Evolutionary conservation across 805 yeast genomes (phyloP).

Genomic region (Kluyveromyces aestuarii): DNA sequence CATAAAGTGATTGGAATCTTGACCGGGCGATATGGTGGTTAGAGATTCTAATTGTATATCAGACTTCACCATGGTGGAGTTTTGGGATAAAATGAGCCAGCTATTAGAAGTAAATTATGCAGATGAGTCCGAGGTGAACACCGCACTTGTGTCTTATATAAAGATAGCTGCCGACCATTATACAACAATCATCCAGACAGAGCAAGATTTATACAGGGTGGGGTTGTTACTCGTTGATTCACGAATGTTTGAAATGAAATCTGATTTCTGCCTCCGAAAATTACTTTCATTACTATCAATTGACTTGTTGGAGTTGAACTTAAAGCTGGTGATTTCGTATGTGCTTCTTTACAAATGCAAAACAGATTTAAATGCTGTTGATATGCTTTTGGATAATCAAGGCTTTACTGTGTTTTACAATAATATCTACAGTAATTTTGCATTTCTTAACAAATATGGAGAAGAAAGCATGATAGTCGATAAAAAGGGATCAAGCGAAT

Average conservation of each 20-base stretch:
- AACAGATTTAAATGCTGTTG: conserved; percentile 33
- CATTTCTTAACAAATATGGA: conserved; percentile 25
- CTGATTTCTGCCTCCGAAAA: conserved; percentile 41
- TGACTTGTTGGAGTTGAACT: conserved; percentile 26
- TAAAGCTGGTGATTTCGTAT: conserved; percentile 36
- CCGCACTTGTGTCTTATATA: conserved; percentile 22
- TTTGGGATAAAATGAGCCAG: conserved; percentile 23
- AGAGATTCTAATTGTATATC: background rate
- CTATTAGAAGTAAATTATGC: conserved; percentile 10
- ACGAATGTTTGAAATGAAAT: conserved; percentile 28
- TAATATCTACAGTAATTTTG: conserved; percentile 31
- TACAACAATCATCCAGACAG: conserved; percentile 18
- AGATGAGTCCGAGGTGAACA: conserved; percentile 13
- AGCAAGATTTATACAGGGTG: conserved; percentile 29
- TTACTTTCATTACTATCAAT: conserved; percentile 37
- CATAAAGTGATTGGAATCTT: background rate
- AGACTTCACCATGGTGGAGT: conserved; percentile 5
- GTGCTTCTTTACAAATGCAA: conserved; percentile 38
- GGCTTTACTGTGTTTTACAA: conserved; percentile 41
- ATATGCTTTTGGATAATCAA: conserved; percentile 40
- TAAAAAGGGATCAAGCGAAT: conserved; percentile 16
- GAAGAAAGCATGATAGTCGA: conserved; percentile 4
- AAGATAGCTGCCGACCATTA: conserved; percentile 22
- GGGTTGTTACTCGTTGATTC: conserved; percentile 29
- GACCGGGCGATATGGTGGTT: background rate